Conservation (phyloP, 805 yeast genomes). For the Nakazawaea ernobii region DNA sequence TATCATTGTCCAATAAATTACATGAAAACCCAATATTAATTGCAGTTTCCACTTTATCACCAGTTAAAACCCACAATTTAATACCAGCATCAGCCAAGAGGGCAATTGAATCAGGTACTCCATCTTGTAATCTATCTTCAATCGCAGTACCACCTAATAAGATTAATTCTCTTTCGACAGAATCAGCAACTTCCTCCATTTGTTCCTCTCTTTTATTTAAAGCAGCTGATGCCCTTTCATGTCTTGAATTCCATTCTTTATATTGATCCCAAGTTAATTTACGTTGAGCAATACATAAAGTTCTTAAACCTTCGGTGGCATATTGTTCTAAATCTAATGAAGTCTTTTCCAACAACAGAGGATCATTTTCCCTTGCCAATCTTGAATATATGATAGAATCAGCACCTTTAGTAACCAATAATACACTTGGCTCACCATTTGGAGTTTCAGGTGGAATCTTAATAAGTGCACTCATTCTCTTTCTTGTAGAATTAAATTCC, state of each 20-base stretch:
- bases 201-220: constrained; percentile 52
- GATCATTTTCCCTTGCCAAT: constrained; percentile 40
- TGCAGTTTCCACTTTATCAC: constrained; percentile 80
- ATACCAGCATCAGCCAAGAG: constrained; percentile 66
- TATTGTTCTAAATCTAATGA: constrained; percentile 60
- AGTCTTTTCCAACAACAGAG: constrained; percentile 44
- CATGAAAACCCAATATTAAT: constrained; percentile 80
- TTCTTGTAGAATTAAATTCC: constrained; percentile 80
- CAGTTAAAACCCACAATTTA: constrained; percentile 79
- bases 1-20: constrained; percentile 58
- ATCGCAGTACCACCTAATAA: constrained; percentile 78
- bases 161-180: constrained; percentile 50
- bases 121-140: constrained; percentile 73
- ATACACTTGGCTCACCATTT: constrained; percentile 49
- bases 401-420: constrained; percentile 79
- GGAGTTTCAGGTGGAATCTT: constrained; percentile 50
- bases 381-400: constrained; percentile 74
- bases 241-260: constrained; percentile 48
- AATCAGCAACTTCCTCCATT: constrained; percentile 49
- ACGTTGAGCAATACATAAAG: constrained; percentile 63
- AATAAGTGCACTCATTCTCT: constrained; percentile 80
- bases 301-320: constrained; percentile 75
- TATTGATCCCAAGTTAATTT: constrained; percentile 41
- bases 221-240: constrained; percentile 51
- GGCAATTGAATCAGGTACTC: constrained; percentile 71